Evolutionary conservation across 148 eudicot species (phyloP), one percentile per base, ranked within the genome.

Genomic region (Vaccinium vitisidaea): DNA sequence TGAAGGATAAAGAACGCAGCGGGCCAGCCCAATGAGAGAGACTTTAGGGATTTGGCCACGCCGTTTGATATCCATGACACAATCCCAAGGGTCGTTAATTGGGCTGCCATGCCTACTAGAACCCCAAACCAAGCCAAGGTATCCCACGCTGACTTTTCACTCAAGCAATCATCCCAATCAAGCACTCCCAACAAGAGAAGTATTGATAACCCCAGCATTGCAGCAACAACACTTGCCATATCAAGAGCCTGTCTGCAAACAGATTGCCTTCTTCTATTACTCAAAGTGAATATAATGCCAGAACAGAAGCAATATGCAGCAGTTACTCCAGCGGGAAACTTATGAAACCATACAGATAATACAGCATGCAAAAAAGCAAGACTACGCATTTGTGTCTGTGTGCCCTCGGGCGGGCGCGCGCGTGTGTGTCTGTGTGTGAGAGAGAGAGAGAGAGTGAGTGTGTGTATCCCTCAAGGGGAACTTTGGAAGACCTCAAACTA

Each of bases 111-210:
- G 67, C 99, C 98, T 53, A 96, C 92, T 13, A 96, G 92, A 73
- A 96, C 94, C 25, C 97, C 99, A 87, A 96, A 96, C 99, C 99
- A 96, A 65, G 95, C 94, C 86, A 96, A 90, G 74, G 99, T 96
- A 83, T 96, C 99, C 99, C 99, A 96, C 82, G 99, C 99, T 14
- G 99, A 91, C 87, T 94, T 96, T 79, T 96, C 99, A 83, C 94
- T 91, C 77, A 96, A 87, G 85, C 99, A 96, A 82, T 96, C 99
- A 82, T 94, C 93, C 99, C 99, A 96, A 15, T 96, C 87, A 1
- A 96, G 89, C 79, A 96, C 99, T 85, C 98, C 98, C 82, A 89
- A 71, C 87, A 94, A 89, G 69, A 96, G 85, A 48, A 96, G 97
- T 75, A 93, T 86, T 13, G 99, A 96, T 78, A 96, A 86, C 23